Base-by-base conservation (phyloP, 495 filamentous ascomycete genomes). In the Tuber borchii region DNA sequence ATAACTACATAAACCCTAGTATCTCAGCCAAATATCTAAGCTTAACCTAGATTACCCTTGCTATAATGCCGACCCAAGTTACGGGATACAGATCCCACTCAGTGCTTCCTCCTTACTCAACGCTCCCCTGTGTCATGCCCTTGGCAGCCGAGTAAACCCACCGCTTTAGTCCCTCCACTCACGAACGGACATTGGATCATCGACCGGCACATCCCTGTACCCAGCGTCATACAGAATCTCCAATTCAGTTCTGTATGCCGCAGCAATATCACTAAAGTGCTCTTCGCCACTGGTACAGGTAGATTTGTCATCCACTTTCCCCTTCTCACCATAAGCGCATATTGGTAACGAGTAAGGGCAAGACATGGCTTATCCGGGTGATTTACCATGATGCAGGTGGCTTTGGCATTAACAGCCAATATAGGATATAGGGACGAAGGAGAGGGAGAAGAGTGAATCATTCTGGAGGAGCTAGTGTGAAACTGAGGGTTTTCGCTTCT, bases 31-130 rank as follows among this genome's bases (percentile, higher is more conserved):
- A 65, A 17, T 12, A 31, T 16, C 56, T 16, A 2, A 34, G 34
- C 26, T 17, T 17, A 34, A 61, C 56, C 31, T n/a, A 16, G 56
- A 65, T 93, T 93, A 0, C 91, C 91, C 77, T 86, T 89, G 76
- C 88, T 87, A 81, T 92, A 89, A 91, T 69, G 90, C 91, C 83
- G 94, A 94, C 16, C 92, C 92, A 84, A 92, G 94, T 86, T 94
- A 92, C 0, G 92, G 92, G 68, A 93, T 88, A 77, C 87, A 88
- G 56, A 93, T 85, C 77, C 91, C 88, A 83, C 90, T 87, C 34
- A 94, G 84, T 0, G 91, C 91, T 82, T 91, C 88, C 81, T 91
- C 88, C 40, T 87, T 85, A 17, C 83, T 91, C 85, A 51, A 87
- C 87, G 71, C 87, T 89, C 0, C 92, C 91, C 83, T 91, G 86